phyloP scores from a whole-genome alignment of 352 stramenopile genomes.

The Phytopythium aichiense region DNA sequence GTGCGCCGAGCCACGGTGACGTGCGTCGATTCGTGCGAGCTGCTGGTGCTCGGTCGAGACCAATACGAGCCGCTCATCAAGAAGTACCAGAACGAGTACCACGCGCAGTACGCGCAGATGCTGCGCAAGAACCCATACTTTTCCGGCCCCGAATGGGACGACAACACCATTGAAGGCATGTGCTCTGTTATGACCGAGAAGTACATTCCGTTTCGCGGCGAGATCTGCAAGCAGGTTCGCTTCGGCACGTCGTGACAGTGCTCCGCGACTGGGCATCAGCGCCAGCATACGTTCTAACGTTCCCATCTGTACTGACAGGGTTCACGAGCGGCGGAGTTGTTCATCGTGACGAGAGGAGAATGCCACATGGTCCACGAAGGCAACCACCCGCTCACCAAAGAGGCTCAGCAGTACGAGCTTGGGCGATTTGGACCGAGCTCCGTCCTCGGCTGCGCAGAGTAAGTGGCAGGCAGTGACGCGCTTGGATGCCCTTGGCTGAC shows the following conservation, averaged over 20 bases:
- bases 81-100: slow-evolving; percentile 83
- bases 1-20: slow-evolving; percentile 67
- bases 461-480: slow-evolving; percentile 12
- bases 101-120: slow-evolving; percentile 75
- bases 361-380: slow-evolving; percentile 72
- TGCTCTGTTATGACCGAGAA: slow-evolving; percentile 85
- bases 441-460: slow-evolving; percentile 79
- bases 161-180: slow-evolving; percentile 81
- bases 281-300: background rate
- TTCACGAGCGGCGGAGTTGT: slow-evolving; percentile 66
- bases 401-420: slow-evolving; percentile 56
- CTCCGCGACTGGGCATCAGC: background rate
- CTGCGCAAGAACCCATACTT: slow-evolving; percentile 78
- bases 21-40: slow-evolving; percentile 68
- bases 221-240: slow-evolving; percentile 75
- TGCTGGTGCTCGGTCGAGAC: slow-evolving; percentile 72
- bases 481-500: background rate
- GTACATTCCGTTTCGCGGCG: slow-evolving; percentile 58
- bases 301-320: slow-evolving; percentile 21
- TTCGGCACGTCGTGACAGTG: background rate
- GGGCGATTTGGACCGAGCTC: slow-evolving; percentile 71
- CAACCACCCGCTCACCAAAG: slow-evolving; percentile 68
- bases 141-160: slow-evolving; percentile 71
- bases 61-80: slow-evolving; percentile 81
- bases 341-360: slow-evolving; percentile 71